A percentile compares a stretch with the other conserved stretches of the same genome.
Conservation (phyloP, 2,329 filamentous ascomycete genomes). For the Alternaria gaisen region DNA sequence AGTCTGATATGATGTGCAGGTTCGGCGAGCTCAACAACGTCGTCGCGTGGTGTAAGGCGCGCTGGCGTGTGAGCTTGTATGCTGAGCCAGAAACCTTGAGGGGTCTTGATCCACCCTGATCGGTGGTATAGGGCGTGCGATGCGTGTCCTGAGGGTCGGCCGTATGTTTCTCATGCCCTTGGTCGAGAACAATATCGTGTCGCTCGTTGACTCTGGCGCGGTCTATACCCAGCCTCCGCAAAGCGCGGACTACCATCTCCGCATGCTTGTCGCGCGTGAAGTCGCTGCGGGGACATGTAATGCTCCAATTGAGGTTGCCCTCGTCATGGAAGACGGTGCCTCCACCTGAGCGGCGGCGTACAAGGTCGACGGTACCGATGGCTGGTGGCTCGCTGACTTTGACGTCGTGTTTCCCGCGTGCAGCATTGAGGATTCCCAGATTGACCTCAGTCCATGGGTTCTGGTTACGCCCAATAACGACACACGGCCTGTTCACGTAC, state of each 20-base stretch:
- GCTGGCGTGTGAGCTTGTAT: slow-evolving; percentile 84
- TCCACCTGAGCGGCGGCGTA: slow-evolving; percentile 86
- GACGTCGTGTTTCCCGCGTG: slow-evolving; percentile 29
- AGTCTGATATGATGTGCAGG: slow-evolving; percentile 70
- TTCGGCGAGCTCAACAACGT: slow-evolving; percentile 83
- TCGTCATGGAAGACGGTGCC: slow-evolving; percentile 93
- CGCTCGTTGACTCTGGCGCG: slow-evolving; percentile 82
- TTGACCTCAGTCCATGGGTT: slow-evolving; percentile 97
- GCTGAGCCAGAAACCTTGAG: slow-evolving; percentile 92
- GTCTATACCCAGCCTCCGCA: slow-evolving; percentile 67
- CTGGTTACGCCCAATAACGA: slow-evolving; percentile 95
- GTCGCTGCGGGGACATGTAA: slow-evolving; percentile 77
- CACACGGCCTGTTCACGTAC: slow-evolving; percentile 85
- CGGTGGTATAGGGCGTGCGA: slow-evolving; percentile 54
- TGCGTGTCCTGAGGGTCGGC: slow-evolving; percentile 54
- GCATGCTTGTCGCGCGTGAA: slow-evolving; percentile 91
- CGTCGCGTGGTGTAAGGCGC: slow-evolving; percentile 92
- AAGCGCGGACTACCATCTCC: slow-evolving; percentile 88
- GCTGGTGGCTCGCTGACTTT: slow-evolving; percentile 49
- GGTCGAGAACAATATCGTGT: slow-evolving; percentile 88
- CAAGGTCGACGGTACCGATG: slow-evolving; percentile 65
- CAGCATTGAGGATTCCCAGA: slow-evolving; percentile 66
- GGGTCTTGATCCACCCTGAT: slow-evolving; percentile 45
- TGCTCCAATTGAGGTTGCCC: slow-evolving; percentile 94
- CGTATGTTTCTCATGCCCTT: slow-evolving; percentile 43